Evolutionary conservation across 345 rosid genomes (phyloP).

Genomic region (Zanthoxylum bungeanum): DNA sequence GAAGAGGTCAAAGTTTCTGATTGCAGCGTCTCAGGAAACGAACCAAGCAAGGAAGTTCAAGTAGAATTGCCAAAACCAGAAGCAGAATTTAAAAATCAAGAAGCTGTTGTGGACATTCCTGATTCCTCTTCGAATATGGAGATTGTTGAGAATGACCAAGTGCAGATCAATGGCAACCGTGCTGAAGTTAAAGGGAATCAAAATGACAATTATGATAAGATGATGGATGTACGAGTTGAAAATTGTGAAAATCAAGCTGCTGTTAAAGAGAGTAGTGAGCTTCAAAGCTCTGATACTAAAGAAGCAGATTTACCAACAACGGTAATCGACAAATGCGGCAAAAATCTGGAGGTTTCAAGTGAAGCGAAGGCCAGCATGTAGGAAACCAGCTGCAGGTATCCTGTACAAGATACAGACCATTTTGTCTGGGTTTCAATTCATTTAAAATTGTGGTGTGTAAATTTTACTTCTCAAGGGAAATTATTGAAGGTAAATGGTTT

Average conservation of each 20-base stretch:
- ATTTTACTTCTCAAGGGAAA: constrained; percentile 18
- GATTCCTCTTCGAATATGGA: constrained; percentile 19
- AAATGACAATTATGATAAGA: constrained; percentile 17
- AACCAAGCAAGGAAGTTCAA: constrained; percentile 10
- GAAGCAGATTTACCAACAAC: constrained; percentile 1
- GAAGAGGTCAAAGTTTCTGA: constrained; percentile 19
- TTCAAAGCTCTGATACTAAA: not conserved
- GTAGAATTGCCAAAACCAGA: constrained; percentile 26
- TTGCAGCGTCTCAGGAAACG: constrained; percentile 13
- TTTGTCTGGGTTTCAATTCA: not conserved
- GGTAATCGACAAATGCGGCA: constrained; percentile 11
- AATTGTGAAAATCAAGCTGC: constrained; percentile 21
- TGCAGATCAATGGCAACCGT: constrained; percentile 7
- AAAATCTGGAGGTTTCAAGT: constrained; percentile 22
- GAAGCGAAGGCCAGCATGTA: constrained; percentile 18
- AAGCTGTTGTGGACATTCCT: constrained; percentile 21
- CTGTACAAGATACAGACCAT: constrained; percentile 11
- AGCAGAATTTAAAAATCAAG: constrained; percentile 22
- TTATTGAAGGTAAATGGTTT: constrained; percentile 12
- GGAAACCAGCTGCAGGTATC: constrained; percentile 3
- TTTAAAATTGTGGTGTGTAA: constrained; percentile 20
- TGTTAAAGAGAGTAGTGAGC: constrained; percentile 18
- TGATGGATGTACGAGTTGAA: constrained; percentile 11
- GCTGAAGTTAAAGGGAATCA: constrained; percentile 28
- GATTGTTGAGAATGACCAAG: constrained; percentile 20